Percentiles rank a stretch among this genome's conserved stretches.
phyloP scores from a whole-genome alignment of 331 rosid genomes.

The Quercus lobata region DNA sequence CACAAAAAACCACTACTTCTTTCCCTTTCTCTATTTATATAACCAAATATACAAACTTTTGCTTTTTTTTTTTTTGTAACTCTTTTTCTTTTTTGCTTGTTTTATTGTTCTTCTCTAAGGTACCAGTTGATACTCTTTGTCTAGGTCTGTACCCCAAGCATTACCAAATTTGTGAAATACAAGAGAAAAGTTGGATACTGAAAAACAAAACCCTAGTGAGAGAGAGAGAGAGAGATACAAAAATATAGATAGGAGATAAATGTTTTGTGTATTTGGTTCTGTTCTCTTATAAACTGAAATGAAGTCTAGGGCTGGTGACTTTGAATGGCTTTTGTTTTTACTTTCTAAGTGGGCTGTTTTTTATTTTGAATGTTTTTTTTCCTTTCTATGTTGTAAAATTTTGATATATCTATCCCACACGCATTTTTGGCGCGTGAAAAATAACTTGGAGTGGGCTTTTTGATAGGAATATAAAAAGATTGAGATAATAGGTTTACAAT shows the following conservation, averaged over 20 bases:
- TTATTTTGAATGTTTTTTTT: neutral
- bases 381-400: neutral
- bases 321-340: constrained; percentile 30
- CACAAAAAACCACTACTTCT: neutral
- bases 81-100: constrained; percentile 17
- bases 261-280: constrained; percentile 20
- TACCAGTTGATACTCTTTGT: constrained; percentile 47
- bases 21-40: constrained; percentile 14
- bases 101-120: constrained; percentile 23
- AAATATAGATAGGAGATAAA: constrained; percentile 1
- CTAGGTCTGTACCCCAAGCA: constrained; percentile 47
- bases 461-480: neutral
- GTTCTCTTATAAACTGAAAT: constrained; percentile 19
- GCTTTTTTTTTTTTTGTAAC: neutral
- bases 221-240: constrained; percentile 19
- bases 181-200: constrained; percentile 45
- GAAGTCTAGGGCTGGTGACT: constrained; percentile 48
- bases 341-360: neutral
- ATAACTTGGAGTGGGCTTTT: too few species aligned
- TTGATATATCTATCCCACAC: neutral
- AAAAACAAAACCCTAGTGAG: constrained; percentile 70
- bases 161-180: constrained; percentile 65
- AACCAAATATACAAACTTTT: constrained; percentile 9
- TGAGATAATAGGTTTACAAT: fast-evolving
- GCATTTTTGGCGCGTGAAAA: neutral